Conservation (phyloP, 2,329 filamentous ascomycete genomes). For the Venturia aucupariae region DNA sequence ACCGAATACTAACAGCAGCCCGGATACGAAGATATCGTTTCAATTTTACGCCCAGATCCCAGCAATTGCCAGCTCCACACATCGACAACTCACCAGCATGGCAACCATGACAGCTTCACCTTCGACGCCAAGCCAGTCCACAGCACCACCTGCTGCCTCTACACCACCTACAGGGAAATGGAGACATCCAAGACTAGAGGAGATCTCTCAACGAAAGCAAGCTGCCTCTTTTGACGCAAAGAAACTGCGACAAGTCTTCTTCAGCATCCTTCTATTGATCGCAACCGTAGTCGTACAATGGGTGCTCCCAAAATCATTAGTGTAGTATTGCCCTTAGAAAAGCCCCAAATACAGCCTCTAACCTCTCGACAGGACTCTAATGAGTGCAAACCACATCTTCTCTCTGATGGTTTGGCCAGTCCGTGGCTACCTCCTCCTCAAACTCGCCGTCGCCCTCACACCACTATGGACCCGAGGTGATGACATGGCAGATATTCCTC, state of each 20-base stretch:
- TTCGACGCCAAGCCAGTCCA: constrained; percentile 1
- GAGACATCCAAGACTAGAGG: constrained; percentile 80
- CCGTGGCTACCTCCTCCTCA: constrained; percentile 47
- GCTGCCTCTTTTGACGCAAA: constrained; percentile 68
- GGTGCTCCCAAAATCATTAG: not conserved
- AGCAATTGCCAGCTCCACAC: not conserved
- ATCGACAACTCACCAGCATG: constrained; percentile 5
- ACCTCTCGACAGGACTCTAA: not conserved
- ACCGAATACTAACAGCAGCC: not conserved
- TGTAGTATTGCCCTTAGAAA: not conserved
- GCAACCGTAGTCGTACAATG: constrained; percentile 21
- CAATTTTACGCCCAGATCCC: not conserved
- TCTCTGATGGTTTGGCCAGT: not conserved
- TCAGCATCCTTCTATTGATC: constrained; percentile 46
- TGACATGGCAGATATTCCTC: constrained; percentile 75
- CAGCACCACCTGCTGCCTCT: constrained; percentile 22
- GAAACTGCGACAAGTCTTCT: constrained; percentile 66
- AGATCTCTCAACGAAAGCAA: constrained; percentile 75
- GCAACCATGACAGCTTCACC: constrained; percentile 10
- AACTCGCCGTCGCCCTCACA: constrained; percentile 60
- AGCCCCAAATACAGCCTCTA: not conserved
- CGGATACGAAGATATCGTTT: not conserved
- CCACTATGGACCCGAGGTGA: constrained; percentile 67
- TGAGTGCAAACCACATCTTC: constrained; percentile 20
- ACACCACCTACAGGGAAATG: constrained; percentile 57